Evolutionary conservation across 768 basidiomycete species (phyloP).

Genomic region (Russula sp.): DNA sequence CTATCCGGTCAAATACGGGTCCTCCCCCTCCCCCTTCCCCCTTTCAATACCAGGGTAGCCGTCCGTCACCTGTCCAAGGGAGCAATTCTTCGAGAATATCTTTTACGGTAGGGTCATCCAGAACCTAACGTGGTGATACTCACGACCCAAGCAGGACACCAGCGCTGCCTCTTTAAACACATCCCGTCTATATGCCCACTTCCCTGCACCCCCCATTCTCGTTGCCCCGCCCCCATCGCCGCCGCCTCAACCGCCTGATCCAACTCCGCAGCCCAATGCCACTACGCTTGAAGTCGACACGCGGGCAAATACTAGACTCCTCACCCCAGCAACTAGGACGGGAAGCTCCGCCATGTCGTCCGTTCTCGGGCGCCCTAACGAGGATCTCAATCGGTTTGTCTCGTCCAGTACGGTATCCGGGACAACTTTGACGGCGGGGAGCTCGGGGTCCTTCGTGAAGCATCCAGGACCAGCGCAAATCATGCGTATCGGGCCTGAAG

Average conservation of each 20-base stretch:
- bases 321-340: constrained; percentile 21
- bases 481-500: constrained; percentile 73
- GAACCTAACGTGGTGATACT: constrained; percentile 32
- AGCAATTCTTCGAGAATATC: background rate
- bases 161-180: constrained; percentile 41
- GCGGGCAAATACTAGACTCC: constrained; percentile 13
- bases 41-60: background rate
- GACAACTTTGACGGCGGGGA: constrained; percentile 64
- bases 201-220: constrained; percentile 29
- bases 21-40: background rate
- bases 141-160: constrained; percentile 38
- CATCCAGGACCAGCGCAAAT: constrained; percentile 75
- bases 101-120: background rate
- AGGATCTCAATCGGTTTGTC: constrained; percentile 83
- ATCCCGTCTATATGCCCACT: constrained; percentile 28
- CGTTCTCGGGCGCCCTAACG: constrained; percentile 46
- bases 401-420: constrained; percentile 82
- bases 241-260: constrained; percentile 22
- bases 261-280: constrained; percentile 6
- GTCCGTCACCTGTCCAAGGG: background rate
- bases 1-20: background rate
- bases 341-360: constrained; percentile 47
- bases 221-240: constrained; percentile 24
- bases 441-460: constrained; percentile 79
- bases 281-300: background rate